Base-by-base conservation (phyloP, 2,329 filamentous ascomycete genomes). In the Ophiostoma populinum region DNA sequence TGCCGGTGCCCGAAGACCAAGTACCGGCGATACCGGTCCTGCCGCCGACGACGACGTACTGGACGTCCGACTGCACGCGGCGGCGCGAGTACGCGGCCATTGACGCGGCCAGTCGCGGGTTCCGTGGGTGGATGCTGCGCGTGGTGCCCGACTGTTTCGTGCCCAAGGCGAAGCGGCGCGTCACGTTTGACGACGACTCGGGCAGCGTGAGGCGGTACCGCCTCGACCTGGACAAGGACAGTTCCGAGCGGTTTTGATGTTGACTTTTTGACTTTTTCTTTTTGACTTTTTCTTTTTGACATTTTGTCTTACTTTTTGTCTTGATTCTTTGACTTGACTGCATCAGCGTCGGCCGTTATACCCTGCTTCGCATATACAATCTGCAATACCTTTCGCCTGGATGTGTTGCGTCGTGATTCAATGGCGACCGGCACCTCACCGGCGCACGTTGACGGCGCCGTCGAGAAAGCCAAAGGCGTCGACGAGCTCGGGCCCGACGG, bases 71-170 rank as follows among this genome's bases (percentile, higher is more conserved):
- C 47, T 60, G 59, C 35, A 75, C 71, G 0, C 61, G 72, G 4
- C 59, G 70, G 9, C 58, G 75, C 4, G 72, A 77, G 54, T 77
- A 77, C 45, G 72, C 70, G 0, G 72, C 72, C 37, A 77, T 77
- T 26, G 72, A 77, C 33, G 70, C 70, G 0, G 70, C 71, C 2
- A 65, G 62, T 24, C 59, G 61, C 2, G 72, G 72, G 5, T 57
- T 77, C 20, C 63, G 63, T 43, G 72, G 71, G 10, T 76, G 72
- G 65, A 57, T 65, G 48, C 59, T 63, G 28, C 59, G 67, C 44
- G 49, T 75, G 7, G 57, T 76, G 4, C 72, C 72, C 0, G 67
- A 72, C 40, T 76, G 71, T 51, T 65, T 76, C 37, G 53, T 70
- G 2, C 64, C 70, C 10, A 57, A 56, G 33, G 55, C 57, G 22